These are phyloP conservation scores for Byssochlamys sp. DNA, from an alignment of 2,329 filamentous ascomycete genomes.

Conservation along the genomic window DNA sequence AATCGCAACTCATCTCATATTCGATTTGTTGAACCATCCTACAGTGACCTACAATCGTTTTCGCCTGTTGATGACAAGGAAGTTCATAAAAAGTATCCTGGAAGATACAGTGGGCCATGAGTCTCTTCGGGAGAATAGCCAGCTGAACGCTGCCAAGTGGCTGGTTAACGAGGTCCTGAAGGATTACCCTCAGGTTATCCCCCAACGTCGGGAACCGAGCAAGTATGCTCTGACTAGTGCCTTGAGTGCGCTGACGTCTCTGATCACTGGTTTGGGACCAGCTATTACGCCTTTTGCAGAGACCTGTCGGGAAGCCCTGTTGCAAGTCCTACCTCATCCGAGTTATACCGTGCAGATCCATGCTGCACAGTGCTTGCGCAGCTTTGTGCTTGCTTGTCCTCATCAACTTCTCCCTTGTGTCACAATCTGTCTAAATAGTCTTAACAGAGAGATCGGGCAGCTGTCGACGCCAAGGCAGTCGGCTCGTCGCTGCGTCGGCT, in stretches of 20 bases:
- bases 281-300: constrained; percentile 73
- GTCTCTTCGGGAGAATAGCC: constrained; percentile 80
- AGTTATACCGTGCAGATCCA: constrained; percentile 94
- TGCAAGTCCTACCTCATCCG: constrained; percentile 86
- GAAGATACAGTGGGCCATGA: constrained; percentile 72
- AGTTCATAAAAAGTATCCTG: constrained; percentile 72
- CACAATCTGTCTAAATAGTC: constrained; percentile 92
- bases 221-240: constrained; percentile 76
- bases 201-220: constrained; percentile 76
- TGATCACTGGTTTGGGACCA: constrained; percentile 72
- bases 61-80: constrained; percentile 71
- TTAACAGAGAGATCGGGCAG: constrained; percentile 73
- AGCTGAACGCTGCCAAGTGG: constrained; percentile 68
- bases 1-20: constrained; percentile 70
- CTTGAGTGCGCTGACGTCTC: constrained; percentile 65
- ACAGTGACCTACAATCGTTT: constrained; percentile 77
- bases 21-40: constrained; percentile 67
- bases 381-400: constrained; percentile 80
- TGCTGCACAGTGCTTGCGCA: constrained; percentile 73
- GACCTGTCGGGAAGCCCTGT: constrained; percentile 69
- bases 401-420: constrained; percentile 84
- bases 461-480: constrained; percentile 67
- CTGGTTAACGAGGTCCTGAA: constrained; percentile 83
- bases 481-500: constrained; percentile 74
- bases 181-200: constrained; percentile 82